Evolutionary conservation across 257 asterid species (phyloP), one percentile per base, ranked within the genome.

Genomic region (Scutellaria barbata): DNA sequence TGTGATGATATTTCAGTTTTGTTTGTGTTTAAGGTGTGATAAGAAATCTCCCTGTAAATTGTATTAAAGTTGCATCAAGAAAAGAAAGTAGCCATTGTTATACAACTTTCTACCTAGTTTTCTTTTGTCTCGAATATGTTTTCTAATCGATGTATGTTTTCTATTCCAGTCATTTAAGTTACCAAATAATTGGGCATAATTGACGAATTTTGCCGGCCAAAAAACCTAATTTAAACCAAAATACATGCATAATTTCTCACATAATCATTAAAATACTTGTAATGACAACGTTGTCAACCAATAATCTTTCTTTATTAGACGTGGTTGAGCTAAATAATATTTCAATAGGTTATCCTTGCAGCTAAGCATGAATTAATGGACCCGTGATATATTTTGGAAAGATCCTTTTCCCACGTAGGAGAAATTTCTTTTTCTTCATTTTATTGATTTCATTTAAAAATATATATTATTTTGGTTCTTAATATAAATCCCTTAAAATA

Each of bases 51-150:
- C 45, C 37, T 54, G 78, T 67, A 67, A 43, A 43, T 45, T 54
- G 78, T 67, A 67, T 35, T 52, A 52, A 61, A 59, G 22, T 20
- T 77, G 72, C 58, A 41, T 51, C 71, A 77, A 59, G 52, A 52
- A 22, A 59, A 55, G 10, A 42, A 1, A 20, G 71, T 77, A 66
- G 59, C 52, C 66, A 65, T 56, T 57, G 46, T 16, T 42, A 12
- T 63, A 71, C 16, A 0, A n/a, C 48, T 60, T 41, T 30, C 35
- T 30, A 4, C 35, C 2, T 30, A 4, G 35, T 30, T 30, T 30
- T 4, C 35, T 30, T 30, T 30, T 0, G 35, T 4, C 35, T 30
- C 35, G 5, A 2, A 30, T 2, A 30, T 30, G 4, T 30, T 30
- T 22, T 1, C 2, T 22, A 22, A 22, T 22, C 25, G 2, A 22